Base-by-base conservation (phyloP, 768 basidiomycete species). In the Boletus rex-veris region DNA sequence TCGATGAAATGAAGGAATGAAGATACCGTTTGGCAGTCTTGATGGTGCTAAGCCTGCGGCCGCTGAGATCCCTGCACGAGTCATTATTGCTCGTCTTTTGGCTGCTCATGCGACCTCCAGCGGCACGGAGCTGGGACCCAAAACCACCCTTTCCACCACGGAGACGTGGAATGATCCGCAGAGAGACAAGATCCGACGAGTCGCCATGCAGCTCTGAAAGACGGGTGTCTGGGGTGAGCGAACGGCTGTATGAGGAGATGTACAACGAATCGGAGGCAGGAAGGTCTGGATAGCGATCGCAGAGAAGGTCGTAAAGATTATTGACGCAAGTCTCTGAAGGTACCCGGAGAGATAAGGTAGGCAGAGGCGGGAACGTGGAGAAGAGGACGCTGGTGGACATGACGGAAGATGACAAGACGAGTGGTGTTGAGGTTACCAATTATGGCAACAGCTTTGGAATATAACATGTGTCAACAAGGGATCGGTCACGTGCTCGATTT, bases 131-230 rank as follows among this genome's bases (percentile, higher is more conserved):
- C 75, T 98, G 94, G 16, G 89, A 91, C 4, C 97, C 97, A 65
- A 99, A 98, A 33, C 96, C 97, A 69, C 97, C 96, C 73, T 98
- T 99, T 18, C 97, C 97, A 45, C 96, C 96, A 3, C 79, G 77
- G 7, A 98, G 66, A 24, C 86, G 77, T 0, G 92, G 87, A 1
- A 80, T 74, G n/a, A 96, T 76, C 0, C 91, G 80, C 1, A 98
- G 75, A 3, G 80, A 77, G n/a, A 92, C 74, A 26, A 89, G 70
- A 37, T 66, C 58, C 5, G 67, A 66, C 15, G 65, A 63, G 30
- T 65, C 63, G 18, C 52, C 63, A 60, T 70, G 61, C 8, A 74
- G 69, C 1, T 75, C 62, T 6, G 76, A 73, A 5, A 82, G 57
- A 7, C 70, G 62, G 3, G 71, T 62, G 16, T 65, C 56, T 21